Conservation (phyloP, 495 filamentous ascomycete genomes). For the Penicillium subrubescens region DNA sequence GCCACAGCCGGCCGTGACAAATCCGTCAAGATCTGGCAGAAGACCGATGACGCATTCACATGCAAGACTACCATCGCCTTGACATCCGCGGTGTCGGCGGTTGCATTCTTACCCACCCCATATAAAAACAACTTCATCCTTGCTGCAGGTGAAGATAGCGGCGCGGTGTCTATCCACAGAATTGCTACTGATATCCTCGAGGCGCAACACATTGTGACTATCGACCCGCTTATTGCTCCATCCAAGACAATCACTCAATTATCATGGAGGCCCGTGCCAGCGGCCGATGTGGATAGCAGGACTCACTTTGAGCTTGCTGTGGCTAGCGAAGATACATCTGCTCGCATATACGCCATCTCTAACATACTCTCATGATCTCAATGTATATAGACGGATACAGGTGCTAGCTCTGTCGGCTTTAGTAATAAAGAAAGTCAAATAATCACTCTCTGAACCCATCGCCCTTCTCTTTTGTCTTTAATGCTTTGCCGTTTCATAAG, state of each 20-base stretch:
- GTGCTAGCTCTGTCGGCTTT: neutral
- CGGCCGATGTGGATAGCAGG: constrained; percentile 16
- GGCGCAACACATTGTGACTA: constrained; percentile 41
- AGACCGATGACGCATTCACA: constrained; percentile 37
- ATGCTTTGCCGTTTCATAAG: too few relatives aligned
- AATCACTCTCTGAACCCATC: too few relatives aligned
- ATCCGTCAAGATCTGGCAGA: constrained; percentile 74
- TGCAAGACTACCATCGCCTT: constrained; percentile 58
- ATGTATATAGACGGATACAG: constrained; percentile 19
- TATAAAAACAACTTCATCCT: constrained; percentile 53
- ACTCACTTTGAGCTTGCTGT: constrained; percentile 65
- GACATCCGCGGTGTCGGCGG: constrained; percentile 69
- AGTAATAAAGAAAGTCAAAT: neutral
- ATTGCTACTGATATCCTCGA: constrained; percentile 46
- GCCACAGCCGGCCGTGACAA: constrained; percentile 90
- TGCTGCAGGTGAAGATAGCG: constrained; percentile 64
- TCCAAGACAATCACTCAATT: constrained; percentile 75
- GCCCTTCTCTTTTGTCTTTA: too few relatives aligned
- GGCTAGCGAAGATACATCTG: constrained; percentile 80
- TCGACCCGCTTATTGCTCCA: constrained; percentile 54
- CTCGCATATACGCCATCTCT: constrained; percentile 68
- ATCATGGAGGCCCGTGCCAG: constrained; percentile 66
- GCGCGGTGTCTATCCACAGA: constrained; percentile 44
- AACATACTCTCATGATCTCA: constrained; percentile 31
- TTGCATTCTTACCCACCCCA: constrained; percentile 60